A percentile compares a stretch with the other conserved stretches of the same genome.
These are phyloP conservation scores for Cytospora chrysosperma DNA, from an alignment of 2,329 filamentous ascomycete species.

Conservation along the genomic window DNA sequence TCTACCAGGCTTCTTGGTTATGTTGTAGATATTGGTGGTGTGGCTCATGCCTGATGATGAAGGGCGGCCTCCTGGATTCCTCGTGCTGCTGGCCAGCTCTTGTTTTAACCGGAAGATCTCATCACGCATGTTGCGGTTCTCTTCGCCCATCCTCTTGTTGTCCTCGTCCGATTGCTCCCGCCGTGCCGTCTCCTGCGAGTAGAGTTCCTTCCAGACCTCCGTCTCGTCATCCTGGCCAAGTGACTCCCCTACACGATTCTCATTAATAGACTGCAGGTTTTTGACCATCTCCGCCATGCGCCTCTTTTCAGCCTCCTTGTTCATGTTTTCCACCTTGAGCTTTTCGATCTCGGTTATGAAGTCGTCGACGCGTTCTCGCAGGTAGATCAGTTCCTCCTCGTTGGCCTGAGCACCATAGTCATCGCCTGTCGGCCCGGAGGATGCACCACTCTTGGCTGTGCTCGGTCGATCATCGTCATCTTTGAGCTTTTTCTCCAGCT, in stretches of 20 bases:
- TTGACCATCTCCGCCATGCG: conserved; percentile 79
- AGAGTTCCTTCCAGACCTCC: conserved; percentile 48
- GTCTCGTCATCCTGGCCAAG: conserved; percentile 36
- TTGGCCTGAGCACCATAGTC: conserved; percentile 61
- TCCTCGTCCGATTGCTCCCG: conserved; percentile 91
- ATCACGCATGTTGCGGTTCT: conserved; percentile 79
- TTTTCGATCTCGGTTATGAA: conserved; percentile 82
- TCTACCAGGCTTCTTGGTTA: conserved; percentile 50
- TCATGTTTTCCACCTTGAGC: conserved; percentile 72
- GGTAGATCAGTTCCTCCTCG: conserved; percentile 81
- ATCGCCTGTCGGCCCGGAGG: conserved; percentile 56
- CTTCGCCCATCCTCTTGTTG: conserved; percentile 74
- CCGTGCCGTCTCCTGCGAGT: conserved; percentile 86
- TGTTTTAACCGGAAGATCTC: conserved; percentile 75
- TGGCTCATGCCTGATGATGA: conserved; percentile 45
- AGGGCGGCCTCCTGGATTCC: conserved; percentile 25
- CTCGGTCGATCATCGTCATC: conserved; percentile 63
- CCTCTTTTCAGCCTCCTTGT: conserved; percentile 80
- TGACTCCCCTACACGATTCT: conserved; percentile 38
- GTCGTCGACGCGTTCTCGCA: conserved; percentile 82
- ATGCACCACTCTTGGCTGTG: conserved; percentile 56
- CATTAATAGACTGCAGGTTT: conserved; percentile 57
- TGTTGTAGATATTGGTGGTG: conserved; percentile 66
- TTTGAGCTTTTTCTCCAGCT: conserved; percentile 75
- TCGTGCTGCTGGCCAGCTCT: conserved; percentile 44